phyloP scores from a whole-genome alignment of 176 grass and related monocot genomes.

The Triticum turgidum region DNA sequence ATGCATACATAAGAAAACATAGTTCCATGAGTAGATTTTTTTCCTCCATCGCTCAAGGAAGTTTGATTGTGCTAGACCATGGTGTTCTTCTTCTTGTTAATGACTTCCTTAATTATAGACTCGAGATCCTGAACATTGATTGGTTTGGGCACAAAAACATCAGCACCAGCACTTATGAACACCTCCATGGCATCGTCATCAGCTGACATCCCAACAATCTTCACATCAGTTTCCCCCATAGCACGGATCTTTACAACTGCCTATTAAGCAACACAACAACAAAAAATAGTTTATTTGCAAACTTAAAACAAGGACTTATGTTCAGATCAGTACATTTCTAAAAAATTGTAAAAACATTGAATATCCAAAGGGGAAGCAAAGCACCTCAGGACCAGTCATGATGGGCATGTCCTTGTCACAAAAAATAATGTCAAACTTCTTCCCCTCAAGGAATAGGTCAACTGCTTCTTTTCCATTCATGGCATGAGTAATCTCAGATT shows the following conservation, averaged over 20 bases:
- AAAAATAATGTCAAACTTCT: constrained; percentile 33
- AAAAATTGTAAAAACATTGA: too few relatives aligned
- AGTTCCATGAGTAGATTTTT: not conserved
- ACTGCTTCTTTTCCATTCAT: constrained; percentile 37
- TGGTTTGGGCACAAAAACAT: constrained; percentile 22
- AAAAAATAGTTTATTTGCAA: not conserved
- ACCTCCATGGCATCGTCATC: not conserved
- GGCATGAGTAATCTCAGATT: not conserved
- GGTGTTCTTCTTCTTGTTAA: constrained; percentile 6
- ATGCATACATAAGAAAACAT: not conserved
- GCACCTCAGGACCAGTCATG: constrained; percentile 34
- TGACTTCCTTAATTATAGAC: not conserved
- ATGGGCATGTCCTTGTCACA: constrained; percentile 24
- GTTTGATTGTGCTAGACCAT: not conserved
- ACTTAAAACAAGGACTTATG: not conserved
- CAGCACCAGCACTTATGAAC: constrained; percentile 15
- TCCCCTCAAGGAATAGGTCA: constrained; percentile 19
- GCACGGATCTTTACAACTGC: constrained; percentile 29
- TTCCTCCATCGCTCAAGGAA: not conserved
- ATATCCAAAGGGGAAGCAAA: not conserved
- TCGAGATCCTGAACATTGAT: not conserved
- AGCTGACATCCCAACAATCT: constrained; percentile 29
- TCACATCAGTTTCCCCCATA: constrained; percentile 26
- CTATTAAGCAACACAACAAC: not conserved
- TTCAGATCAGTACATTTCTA: not conserved